Base-by-base conservation (phyloP, 768 basidiomycete species). In the Suillus brevipes region DNA sequence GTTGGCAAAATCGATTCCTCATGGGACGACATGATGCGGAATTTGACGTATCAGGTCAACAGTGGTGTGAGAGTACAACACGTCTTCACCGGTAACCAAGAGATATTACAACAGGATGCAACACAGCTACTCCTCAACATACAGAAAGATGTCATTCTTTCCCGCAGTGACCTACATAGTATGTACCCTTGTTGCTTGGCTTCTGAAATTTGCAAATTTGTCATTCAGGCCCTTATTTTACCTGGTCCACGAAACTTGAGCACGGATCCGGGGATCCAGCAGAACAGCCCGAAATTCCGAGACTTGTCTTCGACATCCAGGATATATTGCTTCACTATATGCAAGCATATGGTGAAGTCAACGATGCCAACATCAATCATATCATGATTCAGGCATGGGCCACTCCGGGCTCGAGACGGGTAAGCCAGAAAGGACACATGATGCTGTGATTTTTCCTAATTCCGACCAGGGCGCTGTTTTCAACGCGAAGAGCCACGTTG, bases 81-180 rank as follows among this genome's bases (percentile, higher is more conserved):
- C 63, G 65, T 87, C 50, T 86, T 85, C 66, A 83, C 82, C 0
- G 75, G 82, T n/a, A 86, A 86, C 65, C 66, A 74, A 18, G 68
- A 71, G n/a, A 38, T 60, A 4, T 70, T 84, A 53, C 85, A 86
- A 68, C 62, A 47, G 53, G 74, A 76, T 1, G 78, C 84, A 14
- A 78, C 78, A 2, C 61, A 53, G 7, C 68, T 85, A 36, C 71
- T 86, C 5, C 68, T 72, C 28, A 69, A 69, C 16, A 75, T 86
- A 16, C 85, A 87, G 68, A 43, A 73, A 65, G 77, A 72, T 2
- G 65, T 72, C 2, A 59, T 70, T 10, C 58, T 77, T 56, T 63
- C 60, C 42, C 69, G 61, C 55, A 70, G 71, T 58, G 67, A 74
- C 47, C 6, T 49, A 14, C 61, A 60, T 20, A 69, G 75, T 78